Evolutionary conservation across 345 rosid species (phyloP).

Genomic region (Rhizophora mangle): DNA sequence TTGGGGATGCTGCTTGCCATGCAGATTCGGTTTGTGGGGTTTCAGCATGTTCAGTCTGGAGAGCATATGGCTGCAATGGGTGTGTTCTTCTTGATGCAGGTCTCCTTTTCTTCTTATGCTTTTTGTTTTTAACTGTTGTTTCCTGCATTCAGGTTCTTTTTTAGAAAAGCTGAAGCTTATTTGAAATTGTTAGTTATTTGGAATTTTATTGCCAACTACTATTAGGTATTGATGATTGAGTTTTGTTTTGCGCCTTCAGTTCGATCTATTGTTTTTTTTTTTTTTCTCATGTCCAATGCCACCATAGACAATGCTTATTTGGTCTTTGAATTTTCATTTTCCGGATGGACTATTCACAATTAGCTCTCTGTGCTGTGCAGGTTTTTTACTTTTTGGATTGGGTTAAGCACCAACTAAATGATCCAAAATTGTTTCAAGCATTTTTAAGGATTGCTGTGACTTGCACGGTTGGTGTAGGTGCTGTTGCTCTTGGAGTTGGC

Average conservation of each 20-base stretch:
- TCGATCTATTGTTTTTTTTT: not conserved
- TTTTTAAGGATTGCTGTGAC: conserved; percentile 85
- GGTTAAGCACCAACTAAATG: conserved; percentile 83
- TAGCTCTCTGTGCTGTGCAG: conserved; percentile 33
- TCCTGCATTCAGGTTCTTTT: too few relatives aligned
- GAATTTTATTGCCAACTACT: too few relatives aligned
- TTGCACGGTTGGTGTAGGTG: conserved; percentile 62
- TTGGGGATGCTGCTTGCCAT: conserved; percentile 97
- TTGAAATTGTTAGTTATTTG: too few relatives aligned
- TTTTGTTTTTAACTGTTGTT: not conserved
- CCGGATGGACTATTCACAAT: not conserved
- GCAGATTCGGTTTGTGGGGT: conserved; percentile 98
- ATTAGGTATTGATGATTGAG: not conserved
- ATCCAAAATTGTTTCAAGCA: conserved; percentile 77
- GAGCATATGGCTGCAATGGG: conserved; percentile 99
- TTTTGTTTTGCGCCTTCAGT: not conserved
- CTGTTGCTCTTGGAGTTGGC: conserved; percentile 81
- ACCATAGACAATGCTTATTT: too few relatives aligned
- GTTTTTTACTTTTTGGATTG: conserved; percentile 93
- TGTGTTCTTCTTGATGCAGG: conserved; percentile 96
- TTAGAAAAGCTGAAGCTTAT: too few relatives aligned
- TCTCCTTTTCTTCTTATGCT: conserved; percentile 6
- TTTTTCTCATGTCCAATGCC: not conserved
- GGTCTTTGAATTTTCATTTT: not conserved
- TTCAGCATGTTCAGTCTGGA: conserved; percentile 98